Base-by-base conservation (phyloP, 495 filamentous ascomycete genomes). In the Pyrenula aspistea region DNA sequence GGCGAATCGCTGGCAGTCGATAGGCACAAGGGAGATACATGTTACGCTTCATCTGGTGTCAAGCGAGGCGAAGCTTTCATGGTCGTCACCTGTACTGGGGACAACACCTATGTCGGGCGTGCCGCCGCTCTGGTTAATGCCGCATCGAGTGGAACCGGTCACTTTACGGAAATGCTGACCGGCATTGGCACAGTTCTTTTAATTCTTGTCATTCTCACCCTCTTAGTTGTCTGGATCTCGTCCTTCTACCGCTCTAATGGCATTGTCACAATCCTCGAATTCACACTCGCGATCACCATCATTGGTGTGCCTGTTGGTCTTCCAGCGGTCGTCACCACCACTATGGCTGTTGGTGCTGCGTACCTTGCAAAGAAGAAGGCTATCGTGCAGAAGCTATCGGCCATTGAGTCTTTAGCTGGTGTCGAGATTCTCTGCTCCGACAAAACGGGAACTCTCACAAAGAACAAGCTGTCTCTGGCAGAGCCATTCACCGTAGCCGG, bases 391-490 rank as follows among this genome's bases (percentile, higher is more conserved):
- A 96, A 95, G 77, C 82, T 96, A 54, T 91, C 88, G 50, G 91
- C 91, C 55, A 96, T 96, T 59, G 91, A 96, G 74, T 96, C 91
- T 22, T 75, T 96, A 56, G 91, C 91, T 64, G 91, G 88, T 77
- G 91, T 95, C 56, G 89, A 96, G 75, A 94, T 96, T 69, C 83
- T 96, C 60, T 96, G 91, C 79, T 96, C 91, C 49, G 91, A 96
- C 76, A 96, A 96, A 79, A 95, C 89, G 1, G 77, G 78, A 55
- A 81, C 84, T 82, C 53, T 95, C 59, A 95, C 90, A 64, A 91
- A 90, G 75, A 95, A 95, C 77, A 92, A 91, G 71, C 80, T 95
- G 19, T 89, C 88, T 42, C 79, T 95, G 54, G 76, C 83, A 52
- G 90, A 94, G 62, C 90, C 91, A 25, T 95, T 83, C 73, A 88